Percentiles rank a stretch among this genome's conserved stretches.
phyloP scores from a whole-genome alignment of 345 rosid genomes.

The Pistacia integerrima region DNA sequence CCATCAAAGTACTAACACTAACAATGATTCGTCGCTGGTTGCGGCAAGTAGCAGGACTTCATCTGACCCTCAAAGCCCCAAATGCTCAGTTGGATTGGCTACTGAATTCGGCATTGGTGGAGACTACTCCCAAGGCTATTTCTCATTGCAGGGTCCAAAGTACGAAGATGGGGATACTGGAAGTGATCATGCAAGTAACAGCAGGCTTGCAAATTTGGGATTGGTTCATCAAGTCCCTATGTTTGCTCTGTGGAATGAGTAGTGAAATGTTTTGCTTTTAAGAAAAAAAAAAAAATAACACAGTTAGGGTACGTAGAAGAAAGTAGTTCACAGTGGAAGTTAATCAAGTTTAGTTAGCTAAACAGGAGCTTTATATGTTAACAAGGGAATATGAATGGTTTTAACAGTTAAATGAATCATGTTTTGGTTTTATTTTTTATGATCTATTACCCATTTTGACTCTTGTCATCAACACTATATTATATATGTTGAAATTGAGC shows the following conservation, averaged over 20 bases:
- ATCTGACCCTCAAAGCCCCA: slow-evolving; percentile 27
- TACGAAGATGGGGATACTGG: slow-evolving; percentile 26
- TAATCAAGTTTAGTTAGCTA: background rate
- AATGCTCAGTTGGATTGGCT: slow-evolving; percentile 30
- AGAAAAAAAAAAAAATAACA: background rate
- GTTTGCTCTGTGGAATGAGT: slow-evolving; percentile 69
- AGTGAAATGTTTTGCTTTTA: background rate
- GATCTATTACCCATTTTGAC: no score
- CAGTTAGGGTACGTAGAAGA: background rate
- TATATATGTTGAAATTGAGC: no score
- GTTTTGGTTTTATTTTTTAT: background rate
- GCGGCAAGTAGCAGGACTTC: slow-evolving; percentile 29
- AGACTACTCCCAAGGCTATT: slow-evolving; percentile 35
- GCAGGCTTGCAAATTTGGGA: slow-evolving; percentile 34
- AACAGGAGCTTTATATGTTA: background rate
- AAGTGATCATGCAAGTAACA: slow-evolving; percentile 13
- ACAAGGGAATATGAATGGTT: background rate
- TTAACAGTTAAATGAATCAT: background rate
- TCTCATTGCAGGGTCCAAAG: slow-evolving; percentile 32
- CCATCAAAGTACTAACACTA: slow-evolving; percentile 17
- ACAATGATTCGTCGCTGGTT: slow-evolving; percentile 16
- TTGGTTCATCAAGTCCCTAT: slow-evolving; percentile 53
- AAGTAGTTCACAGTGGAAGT: background rate
- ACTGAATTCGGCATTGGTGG: slow-evolving; percentile 27
- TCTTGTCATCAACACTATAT: background rate